Percentiles rank a stretch among this genome's conserved stretches.
phyloP scores from a whole-genome alignment of 441 rosid species.

The Lepidium campestre region DNA sequence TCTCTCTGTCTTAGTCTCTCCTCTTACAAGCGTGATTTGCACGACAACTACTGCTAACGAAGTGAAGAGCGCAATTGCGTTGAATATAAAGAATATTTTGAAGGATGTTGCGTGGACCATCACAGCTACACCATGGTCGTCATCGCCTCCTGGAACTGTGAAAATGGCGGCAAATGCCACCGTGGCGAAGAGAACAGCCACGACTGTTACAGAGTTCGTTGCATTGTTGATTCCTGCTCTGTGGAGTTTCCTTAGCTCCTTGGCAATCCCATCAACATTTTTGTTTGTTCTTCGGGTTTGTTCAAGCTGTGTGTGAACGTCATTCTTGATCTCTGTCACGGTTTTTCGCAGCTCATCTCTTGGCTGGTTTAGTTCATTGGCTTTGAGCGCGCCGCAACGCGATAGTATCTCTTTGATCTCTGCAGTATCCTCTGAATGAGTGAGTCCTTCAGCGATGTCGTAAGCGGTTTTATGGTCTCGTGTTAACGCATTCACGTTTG shows the following conservation, averaged over 20 bases:
- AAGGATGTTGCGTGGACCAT: constrained; percentile 41
- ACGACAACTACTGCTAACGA: constrained; percentile 88
- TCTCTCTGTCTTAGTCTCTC: constrained; percentile 74
- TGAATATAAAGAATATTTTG: constrained; percentile 65
- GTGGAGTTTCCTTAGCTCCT: constrained; percentile 71
- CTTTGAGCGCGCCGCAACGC: constrained; percentile 65
- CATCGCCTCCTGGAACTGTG: constrained; percentile 82
- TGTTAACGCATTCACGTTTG: constrained; percentile 69
- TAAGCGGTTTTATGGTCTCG: constrained; percentile 79
- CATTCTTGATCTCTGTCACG: constrained; percentile 69
- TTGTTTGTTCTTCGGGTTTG: constrained; percentile 78
- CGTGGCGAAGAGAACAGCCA: constrained; percentile 86
- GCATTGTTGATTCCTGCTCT: constrained; percentile 87
- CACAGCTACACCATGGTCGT: constrained; percentile 48
- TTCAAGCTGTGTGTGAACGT: constrained; percentile 78
- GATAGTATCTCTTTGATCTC: constrained; percentile 58
- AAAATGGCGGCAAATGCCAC: constrained; percentile 88
- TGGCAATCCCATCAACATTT: constrained; percentile 73
- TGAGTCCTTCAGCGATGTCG: constrained; percentile 77
- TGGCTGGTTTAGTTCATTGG: constrained; percentile 71
- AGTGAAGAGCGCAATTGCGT: constrained; percentile 75
- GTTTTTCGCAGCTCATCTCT: constrained; percentile 72
- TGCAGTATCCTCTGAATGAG: constrained; percentile 57
- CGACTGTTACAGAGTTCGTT: constrained; percentile 83
- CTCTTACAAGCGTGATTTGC: constrained; percentile 83